Evolutionary conservation across 768 basidiomycete species (phyloP).

Genomic region (Cubamyces lactineus): DNA sequence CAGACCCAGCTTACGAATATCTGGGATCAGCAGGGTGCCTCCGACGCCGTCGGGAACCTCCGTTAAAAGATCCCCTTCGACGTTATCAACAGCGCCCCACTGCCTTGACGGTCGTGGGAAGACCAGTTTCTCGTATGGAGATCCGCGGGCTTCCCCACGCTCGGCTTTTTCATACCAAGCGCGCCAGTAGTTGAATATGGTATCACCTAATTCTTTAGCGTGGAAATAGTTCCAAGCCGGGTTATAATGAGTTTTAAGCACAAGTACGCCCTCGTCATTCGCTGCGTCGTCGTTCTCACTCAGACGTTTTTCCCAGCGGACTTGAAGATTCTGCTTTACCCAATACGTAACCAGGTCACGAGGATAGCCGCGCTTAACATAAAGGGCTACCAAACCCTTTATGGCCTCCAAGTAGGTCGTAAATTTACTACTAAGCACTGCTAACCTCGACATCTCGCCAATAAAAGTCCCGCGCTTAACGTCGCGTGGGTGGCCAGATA

Average conservation of each 20-base stretch:
- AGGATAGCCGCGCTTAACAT: constrained; percentile 38
- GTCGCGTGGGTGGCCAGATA: constrained; percentile 17
- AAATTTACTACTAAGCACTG: constrained; percentile 34
- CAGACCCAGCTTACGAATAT: neutral
- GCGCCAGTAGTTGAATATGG: constrained; percentile 32
- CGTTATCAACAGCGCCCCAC: neutral
- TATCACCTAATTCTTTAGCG: constrained; percentile 36
- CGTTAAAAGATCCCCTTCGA: neutral
- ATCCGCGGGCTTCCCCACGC: neutral
- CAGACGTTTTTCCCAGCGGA: constrained; percentile 37
- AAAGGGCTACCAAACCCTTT: constrained; percentile 31
- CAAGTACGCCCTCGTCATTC: constrained; percentile 29
- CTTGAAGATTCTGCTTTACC: constrained; percentile 29
- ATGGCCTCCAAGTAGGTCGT: constrained; percentile 35
- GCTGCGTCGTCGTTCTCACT: constrained; percentile 6
- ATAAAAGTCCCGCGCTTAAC: constrained; percentile 26
- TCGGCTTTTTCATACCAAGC: constrained; percentile 15
- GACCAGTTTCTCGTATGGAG: neutral
- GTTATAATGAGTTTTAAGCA: constrained; percentile 38
- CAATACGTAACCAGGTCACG: constrained; percentile 30
- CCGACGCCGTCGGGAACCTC: neutral
- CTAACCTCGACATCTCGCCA: constrained; percentile 27
- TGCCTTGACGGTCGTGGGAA: neutral
- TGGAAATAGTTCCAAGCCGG: constrained; percentile 40
- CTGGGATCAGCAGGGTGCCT: neutral